Evolutionary conservation across 1,284 basidiomycete species (phyloP).

Genomic region (Thelephora terrestris): DNA sequence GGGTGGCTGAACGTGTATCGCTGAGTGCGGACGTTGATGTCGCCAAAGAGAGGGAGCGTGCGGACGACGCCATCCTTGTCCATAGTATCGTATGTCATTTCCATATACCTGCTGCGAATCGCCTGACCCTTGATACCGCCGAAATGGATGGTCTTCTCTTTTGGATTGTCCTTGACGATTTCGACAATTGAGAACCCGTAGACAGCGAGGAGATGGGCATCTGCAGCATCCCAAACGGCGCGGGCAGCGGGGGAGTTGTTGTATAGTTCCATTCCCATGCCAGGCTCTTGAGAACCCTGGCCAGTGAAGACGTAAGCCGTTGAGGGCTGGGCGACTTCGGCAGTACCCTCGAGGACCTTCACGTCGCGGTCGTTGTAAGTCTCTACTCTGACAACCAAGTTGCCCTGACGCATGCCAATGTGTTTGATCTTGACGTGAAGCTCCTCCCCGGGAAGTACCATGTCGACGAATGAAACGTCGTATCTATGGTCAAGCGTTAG

Average conservation of each 20-base stretch:
- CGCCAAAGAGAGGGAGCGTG: conserved; percentile 88
- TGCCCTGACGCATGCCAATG: conserved; percentile 84
- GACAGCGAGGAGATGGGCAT: conserved; percentile 85
- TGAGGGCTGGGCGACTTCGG: conserved; percentile 86
- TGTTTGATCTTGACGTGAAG: conserved; percentile 86
- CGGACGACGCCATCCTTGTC: conserved; percentile 93
- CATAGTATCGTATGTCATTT: conserved; percentile 95
- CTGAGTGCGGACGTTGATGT: conserved; percentile 86
- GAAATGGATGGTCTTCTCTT: conserved; percentile 97
- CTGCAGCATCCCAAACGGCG: conserved; percentile 95
- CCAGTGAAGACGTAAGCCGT: conserved; percentile 98
- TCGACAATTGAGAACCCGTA: conserved; percentile 98
- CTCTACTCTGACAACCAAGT: conserved; percentile 87
- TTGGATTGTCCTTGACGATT: conserved; percentile 96
- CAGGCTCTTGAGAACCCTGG: conserved; percentile 95
- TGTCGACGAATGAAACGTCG: conserved; percentile 89
- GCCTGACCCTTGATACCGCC: conserved; percentile 98
- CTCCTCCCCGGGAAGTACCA: conserved; percentile 93
- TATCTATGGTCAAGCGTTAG: conserved; percentile 42
- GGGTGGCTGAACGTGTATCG: conserved; percentile 98
- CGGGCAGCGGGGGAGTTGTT: conserved; percentile 86
- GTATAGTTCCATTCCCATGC: conserved; percentile 99
- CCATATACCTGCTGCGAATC: conserved; percentile 97
- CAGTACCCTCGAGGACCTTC: conserved; percentile 86
- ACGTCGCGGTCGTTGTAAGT: conserved; percentile 81